These are phyloP conservation scores for Penicillium ochrochloron DNA, from an alignment of 495 filamentous ascomycete species.

Conservation along the genomic window DNA sequence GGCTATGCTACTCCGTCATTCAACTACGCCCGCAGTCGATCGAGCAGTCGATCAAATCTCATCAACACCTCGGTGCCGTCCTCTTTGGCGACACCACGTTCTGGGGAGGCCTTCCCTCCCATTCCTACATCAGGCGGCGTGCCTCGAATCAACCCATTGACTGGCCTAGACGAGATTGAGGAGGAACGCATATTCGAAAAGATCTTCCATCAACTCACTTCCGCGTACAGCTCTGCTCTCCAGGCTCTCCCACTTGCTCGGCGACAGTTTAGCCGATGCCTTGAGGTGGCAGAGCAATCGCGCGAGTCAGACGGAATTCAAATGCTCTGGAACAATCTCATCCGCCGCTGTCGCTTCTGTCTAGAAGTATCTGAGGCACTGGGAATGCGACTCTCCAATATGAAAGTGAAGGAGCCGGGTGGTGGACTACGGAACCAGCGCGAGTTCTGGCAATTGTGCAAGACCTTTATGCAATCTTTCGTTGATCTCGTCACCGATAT, in stretches of 20 bases:
- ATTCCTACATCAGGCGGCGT: conserved; percentile 46
- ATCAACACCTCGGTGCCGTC: conserved; percentile 52
- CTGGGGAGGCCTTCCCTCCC: conserved; percentile 75
- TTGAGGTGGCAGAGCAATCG: conserved; percentile 51
- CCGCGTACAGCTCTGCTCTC: conserved; percentile 68
- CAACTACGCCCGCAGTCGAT: conserved; percentile 50
- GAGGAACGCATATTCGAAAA: conserved; percentile 80
- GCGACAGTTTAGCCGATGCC: conserved; percentile 59
- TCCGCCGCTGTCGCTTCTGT: conserved; percentile 65
- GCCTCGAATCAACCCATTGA: conserved; percentile 56
- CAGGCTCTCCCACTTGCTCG: conserved; percentile 67
- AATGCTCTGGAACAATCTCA: conserved; percentile 70
- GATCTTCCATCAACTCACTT: conserved; percentile 73
- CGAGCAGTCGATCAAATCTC: conserved; percentile 55
- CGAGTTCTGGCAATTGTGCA: conserved; percentile 83
- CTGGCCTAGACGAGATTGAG: conserved; percentile 65
- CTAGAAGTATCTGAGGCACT: conserved; percentile 69
- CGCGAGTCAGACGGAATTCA: conserved; percentile 55
- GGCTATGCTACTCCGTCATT: conserved; percentile 41
- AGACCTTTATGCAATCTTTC: conserved; percentile 75
- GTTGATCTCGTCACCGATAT: conserved; percentile 72
- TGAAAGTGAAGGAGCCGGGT: conserved; percentile 82
- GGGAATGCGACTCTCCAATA: conserved; percentile 70
- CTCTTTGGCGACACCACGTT: conserved; percentile 69
- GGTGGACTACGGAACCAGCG: conserved; percentile 69